Conservation (phyloP, 768 basidiomycete species). For the Galerina sulciceps region DNA sequence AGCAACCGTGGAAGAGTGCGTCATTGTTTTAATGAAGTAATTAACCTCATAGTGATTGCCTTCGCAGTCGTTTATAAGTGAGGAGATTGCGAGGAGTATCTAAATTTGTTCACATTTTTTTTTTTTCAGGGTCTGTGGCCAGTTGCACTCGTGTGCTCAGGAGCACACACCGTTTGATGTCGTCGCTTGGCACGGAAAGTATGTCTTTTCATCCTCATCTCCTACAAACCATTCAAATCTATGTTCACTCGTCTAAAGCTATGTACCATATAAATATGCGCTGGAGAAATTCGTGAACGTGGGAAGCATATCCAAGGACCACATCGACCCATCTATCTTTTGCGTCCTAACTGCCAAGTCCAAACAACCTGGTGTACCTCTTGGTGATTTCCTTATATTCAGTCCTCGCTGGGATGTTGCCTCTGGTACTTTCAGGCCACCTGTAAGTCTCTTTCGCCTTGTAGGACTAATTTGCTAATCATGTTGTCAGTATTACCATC, state of each 20-base stretch:
- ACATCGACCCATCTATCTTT: conserved; percentile 73
- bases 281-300: conserved; percentile 66
- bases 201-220: conserved; percentile 21
- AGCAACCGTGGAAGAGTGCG: conserved; percentile 61
- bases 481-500: conserved; percentile 57
- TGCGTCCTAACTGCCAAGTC: conserved; percentile 71
- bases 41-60: not conserved
- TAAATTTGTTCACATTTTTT: not conserved
- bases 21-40: conserved; percentile 4
- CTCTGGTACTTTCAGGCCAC: conserved; percentile 59
- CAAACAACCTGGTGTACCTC: conserved; percentile 57
- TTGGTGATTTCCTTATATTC: conserved; percentile 70
- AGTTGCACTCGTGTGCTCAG: conserved; percentile 56
- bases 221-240: not conserved
- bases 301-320: conserved; percentile 68
- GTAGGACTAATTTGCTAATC: not conserved
- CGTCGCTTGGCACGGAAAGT: conserved; percentile 75
- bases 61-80: conserved; percentile 53
- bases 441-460: conserved; percentile 36
- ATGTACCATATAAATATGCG: conserved; percentile 70
- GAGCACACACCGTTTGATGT: conserved; percentile 75
- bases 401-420: conserved; percentile 70
- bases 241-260: conserved; percentile 35
- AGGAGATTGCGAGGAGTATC: not conserved
- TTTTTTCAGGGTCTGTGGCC: conserved; percentile 51